These are phyloP conservation scores for Arctostaphylos glauca DNA, from an alignment of 148 eudicot genomes.

Conservation along the genomic window DNA sequence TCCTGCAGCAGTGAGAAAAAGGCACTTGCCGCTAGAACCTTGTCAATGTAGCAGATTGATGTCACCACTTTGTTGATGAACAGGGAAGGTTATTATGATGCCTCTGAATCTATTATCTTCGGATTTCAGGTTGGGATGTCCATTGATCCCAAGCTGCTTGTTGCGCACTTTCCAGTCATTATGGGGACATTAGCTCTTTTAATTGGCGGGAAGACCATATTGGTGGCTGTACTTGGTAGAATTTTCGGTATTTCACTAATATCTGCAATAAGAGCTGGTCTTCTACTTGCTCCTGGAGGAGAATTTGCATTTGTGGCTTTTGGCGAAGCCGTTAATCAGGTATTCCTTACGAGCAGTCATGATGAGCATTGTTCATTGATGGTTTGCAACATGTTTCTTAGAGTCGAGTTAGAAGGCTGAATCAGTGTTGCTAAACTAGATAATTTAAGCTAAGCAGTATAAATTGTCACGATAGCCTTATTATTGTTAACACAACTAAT, in stretches of 20 bases:
- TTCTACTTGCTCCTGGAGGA: conserved; percentile 99
- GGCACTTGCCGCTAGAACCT: background rate
- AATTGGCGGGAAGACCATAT: conserved; percentile 78
- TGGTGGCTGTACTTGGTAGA: conserved; percentile 79
- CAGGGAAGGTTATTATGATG: background rate
- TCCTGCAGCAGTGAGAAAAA: background rate
- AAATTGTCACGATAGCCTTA: background rate
- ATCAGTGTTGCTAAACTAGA: background rate
- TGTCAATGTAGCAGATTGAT: conserved; percentile 3
- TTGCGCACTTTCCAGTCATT: conserved; percentile 82
- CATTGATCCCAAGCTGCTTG: conserved; percentile 89
- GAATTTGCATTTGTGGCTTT: conserved; percentile 99
- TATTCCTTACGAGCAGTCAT: conserved; percentile 20
- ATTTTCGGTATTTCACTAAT: conserved; percentile 81
- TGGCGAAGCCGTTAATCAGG: conserved; percentile 99
- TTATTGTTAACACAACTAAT: conserved; percentile 5
- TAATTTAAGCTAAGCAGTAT: background rate
- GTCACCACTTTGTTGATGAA: background rate
- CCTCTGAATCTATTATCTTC: conserved; percentile 13
- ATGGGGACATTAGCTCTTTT: conserved; percentile 70
- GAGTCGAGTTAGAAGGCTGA: background rate
- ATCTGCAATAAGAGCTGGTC: conserved; percentile 86
- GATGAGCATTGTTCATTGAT: background rate
- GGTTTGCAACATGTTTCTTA: background rate
- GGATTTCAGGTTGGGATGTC: conserved; percentile 97